phyloP scores from a whole-genome alignment of 225 moss, liverwort and hornwort genomes.

The Asterella californica region DNA sequence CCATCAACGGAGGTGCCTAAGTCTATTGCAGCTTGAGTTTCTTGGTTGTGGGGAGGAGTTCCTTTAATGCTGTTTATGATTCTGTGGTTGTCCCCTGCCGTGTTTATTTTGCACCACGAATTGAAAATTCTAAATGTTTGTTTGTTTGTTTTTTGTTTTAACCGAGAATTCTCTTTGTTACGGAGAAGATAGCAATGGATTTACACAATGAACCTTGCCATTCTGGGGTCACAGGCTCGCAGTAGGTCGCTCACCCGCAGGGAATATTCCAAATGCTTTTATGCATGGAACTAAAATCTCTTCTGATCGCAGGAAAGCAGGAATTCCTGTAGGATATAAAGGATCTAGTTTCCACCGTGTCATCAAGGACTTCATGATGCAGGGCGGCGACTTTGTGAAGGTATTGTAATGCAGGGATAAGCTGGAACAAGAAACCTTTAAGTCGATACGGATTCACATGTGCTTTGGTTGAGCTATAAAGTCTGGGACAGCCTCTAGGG shows the following conservation, averaged over 20 bases:
- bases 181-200: too few relatives aligned
- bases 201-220: too few relatives aligned
- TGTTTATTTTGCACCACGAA: neutral
- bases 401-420: conserved; percentile 5
- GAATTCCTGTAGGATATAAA: conserved; percentile 71
- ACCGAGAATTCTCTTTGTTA: too few relatives aligned
- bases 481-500: neutral
- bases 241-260: too few relatives aligned
- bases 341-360: conserved; percentile 73
- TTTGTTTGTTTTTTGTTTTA: too few relatives aligned
- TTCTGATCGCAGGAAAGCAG: conserved; percentile 57
- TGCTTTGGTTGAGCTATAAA: neutral
- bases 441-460: neutral
- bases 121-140: neutral
- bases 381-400: conserved; percentile 84
- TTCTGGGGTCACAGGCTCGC: too few relatives aligned
- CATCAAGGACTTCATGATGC: conserved; percentile 89
- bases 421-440: neutral
- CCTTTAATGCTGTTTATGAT: neutral
- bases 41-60: neutral
- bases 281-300: neutral
- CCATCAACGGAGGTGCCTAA: neutral
- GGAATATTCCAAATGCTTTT: neutral
- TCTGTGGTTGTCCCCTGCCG: neutral
- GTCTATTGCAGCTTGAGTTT: neutral